Evolutionary conservation across 2,329 filamentous ascomycete genomes (phyloP).

Genomic region (Pyrenophora graminea): DNA sequence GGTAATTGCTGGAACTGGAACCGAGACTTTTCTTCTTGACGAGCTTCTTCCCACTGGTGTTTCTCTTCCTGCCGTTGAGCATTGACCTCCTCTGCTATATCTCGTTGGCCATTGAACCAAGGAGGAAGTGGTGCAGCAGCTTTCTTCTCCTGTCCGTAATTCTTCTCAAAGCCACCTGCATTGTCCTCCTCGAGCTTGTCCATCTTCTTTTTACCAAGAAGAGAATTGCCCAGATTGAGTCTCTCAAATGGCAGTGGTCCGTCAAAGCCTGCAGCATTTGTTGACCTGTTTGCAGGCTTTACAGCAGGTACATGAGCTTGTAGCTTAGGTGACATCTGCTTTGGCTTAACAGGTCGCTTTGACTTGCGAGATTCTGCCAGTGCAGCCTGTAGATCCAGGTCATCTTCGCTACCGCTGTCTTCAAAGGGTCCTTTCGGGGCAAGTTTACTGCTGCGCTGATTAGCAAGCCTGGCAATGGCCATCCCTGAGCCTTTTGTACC

Average conservation of each 20-base stretch:
- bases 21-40: conserved; percentile 59
- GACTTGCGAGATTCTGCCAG: conserved; percentile 70
- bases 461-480: conserved; percentile 74
- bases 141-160: conserved; percentile 46
- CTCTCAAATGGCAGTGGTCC: conserved; percentile 90
- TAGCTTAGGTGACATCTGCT: conserved; percentile 40
- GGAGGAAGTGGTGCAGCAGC: conserved; percentile 69
- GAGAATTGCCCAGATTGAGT: conserved; percentile 69
- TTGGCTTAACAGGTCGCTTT: conserved; percentile 37
- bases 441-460: conserved; percentile 68
- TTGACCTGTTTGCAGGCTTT: conserved; percentile 49
- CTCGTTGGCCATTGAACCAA: conserved; percentile 68
- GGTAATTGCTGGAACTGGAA: conserved; percentile 68
- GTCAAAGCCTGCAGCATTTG: conserved; percentile 65
- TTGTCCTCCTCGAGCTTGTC: conserved; percentile 57
- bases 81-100: conserved; percentile 60
- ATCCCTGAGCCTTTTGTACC: conserved; percentile 51
- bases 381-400: conserved; percentile 75
- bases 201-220: conserved; percentile 57
- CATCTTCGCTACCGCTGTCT: conserved; percentile 67
- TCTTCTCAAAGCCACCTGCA: conserved; percentile 69
- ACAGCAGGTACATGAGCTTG: conserved; percentile 15
- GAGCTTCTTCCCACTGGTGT: conserved; percentile 59
- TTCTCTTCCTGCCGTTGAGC: conserved; percentile 50
- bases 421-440: conserved; percentile 40